Evolutionary conservation across 1,284 basidiomycete species (phyloP), one percentile per base, ranked within the genome.

Genomic region (Microbotryum silenes-acaulis): DNA sequence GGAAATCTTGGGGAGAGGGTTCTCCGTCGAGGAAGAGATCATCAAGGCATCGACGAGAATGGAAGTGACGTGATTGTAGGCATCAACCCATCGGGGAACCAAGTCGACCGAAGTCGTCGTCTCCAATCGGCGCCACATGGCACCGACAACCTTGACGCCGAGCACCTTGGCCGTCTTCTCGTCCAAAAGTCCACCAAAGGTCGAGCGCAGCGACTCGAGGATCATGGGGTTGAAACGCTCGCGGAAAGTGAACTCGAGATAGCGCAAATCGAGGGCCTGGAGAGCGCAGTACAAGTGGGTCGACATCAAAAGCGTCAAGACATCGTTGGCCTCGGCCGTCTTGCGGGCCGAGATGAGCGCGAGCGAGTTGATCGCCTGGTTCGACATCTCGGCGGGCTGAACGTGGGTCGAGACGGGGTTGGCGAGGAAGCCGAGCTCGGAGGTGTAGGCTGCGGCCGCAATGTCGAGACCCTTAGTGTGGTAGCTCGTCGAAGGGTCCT

Each of bases 381-480:
- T 91, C 71, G 89, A 87, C 66, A 69, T 68, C 56, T 70, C 68
- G 23, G 68, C 67, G 5, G 65, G 65, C 55, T 71, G 69, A 9
- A 72, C 68, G 57, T 57, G 88, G 4, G 89, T 89, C 12, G 86
- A 86, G 1, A 92, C 89, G 0, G 90, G 89, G 72, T 83, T 85
- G 4, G 89, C 89, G 21, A 91, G 82, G 74, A 82, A 85, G 21
- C 88, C 89, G 33, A 92, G 80, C 76, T 92, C 90, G 37, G 84
- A 82, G 4, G 85, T 81, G 70, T 91, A 91, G 0, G 88, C 84
- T 1, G 89, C 88, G 14, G 83, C 82, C 45, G 85, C 87, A 66
- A 92, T 91, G 72, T 93, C 90, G 56, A 91, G 77, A 6, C 90
- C 90, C 76, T 93, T 93, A 46, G 80, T 81, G 70, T 87, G 86